Evolutionary conservation across 768 basidiomycete genomes (phyloP), one percentile per base, ranked within the genome.

Genomic region (Mycena vulgaris): DNA sequence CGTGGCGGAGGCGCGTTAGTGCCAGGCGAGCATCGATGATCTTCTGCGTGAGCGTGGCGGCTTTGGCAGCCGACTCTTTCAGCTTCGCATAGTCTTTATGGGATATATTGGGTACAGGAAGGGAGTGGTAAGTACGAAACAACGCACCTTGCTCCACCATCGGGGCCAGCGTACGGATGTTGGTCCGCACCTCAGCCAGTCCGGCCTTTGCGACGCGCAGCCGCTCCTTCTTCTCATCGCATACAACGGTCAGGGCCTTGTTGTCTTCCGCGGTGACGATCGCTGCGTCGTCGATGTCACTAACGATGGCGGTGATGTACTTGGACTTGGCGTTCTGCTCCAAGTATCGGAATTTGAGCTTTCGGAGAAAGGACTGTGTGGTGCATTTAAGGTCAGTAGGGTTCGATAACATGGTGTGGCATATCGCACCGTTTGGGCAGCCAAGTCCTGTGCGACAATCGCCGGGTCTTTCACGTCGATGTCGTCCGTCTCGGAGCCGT

Each of bases 251-350:
- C 11, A 94, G 85, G 25, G 86, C 87, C 68, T 92, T 89, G 74
- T 96, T 96, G 70, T 93, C 91, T n/a, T 92, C 92, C 11, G 90
- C 90, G 7, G 92, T 92, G 45, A 96, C 89, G 67, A 91, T 89
- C 3, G 93, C 92, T 52, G 62, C 68, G 31, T 96, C 94, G 74
- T 94, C 90, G 63, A 89, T 90, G 70, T 96, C 93, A 76, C 91
- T 94, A 55, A 95, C 92, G 74, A 97, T 95, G 0, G 90, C 91
- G 78, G 93, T 92, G 74, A 96, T 86, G 76, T 96, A 97, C 80
- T 93, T 91, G 75, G 95, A 90, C 77, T 97, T 97, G 4, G 96
- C 94, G 73, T 95, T 94, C 78, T 95, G 94, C 76, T 97, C 95
- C 21, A 96, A n/a, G 77, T 95, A 96, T 71, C 94, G 93, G 76